phyloP scores from a whole-genome alignment of 352 stramenopile genomes.

The Phytophthora constricta region DNA sequence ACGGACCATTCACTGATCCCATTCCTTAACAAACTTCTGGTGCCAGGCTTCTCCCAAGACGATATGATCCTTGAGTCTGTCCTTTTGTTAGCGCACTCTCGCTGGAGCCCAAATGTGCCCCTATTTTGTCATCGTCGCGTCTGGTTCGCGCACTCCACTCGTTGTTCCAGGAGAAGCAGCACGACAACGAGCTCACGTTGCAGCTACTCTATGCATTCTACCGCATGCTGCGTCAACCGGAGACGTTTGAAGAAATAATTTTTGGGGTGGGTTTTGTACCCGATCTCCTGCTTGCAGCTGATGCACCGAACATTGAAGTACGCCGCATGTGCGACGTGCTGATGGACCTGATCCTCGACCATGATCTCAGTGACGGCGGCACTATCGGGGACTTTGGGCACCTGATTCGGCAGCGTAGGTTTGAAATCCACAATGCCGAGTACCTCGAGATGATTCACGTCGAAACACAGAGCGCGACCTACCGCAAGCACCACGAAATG shows the following conservation, averaged over 20 bases:
- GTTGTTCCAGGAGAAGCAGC: conserved; percentile 88
- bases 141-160: conserved; percentile 79
- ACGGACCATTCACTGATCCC: conserved; percentile 85
- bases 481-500: conserved; percentile 26
- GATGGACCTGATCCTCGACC: conserved; percentile 87
- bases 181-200: conserved; percentile 86
- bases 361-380: conserved; percentile 66
- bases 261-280: conserved; percentile 79
- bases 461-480: conserved; percentile 44
- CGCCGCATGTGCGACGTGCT: conserved; percentile 87
- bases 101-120: conserved; percentile 85
- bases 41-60: conserved; percentile 92
- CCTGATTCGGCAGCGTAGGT: conserved; percentile 81
- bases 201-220: conserved; percentile 87
- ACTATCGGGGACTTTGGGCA: conserved; percentile 75
- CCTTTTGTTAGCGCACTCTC: conserved; percentile 80
- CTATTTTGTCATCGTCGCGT: conserved; percentile 73
- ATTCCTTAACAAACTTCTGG: conserved; percentile 93
- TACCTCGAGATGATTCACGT: conserved; percentile 88
- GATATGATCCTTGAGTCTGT: conserved; percentile 93
- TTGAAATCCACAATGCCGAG: conserved; percentile 89
- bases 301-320: conserved; percentile 84
- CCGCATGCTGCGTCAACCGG: conserved; percentile 68
- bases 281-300: conserved; percentile 76
- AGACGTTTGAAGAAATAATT: conserved; percentile 85